Evolutionary conservation across 352 stramenopile species (phyloP).

Genomic region (Thraustochytrium striatum): DNA sequence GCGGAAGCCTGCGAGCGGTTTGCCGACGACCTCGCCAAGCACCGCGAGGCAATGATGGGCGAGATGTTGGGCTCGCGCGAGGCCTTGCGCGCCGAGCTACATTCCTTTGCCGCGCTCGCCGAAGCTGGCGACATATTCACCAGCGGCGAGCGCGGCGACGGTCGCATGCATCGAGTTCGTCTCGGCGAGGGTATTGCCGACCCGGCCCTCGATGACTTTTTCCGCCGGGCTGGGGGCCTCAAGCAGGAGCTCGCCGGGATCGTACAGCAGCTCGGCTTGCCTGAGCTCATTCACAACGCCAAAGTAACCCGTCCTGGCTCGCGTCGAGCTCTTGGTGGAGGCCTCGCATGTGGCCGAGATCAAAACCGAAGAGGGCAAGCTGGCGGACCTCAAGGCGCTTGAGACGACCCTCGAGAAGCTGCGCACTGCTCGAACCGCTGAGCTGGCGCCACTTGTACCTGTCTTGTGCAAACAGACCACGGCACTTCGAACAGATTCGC

Average conservation of each 20-base stretch:
- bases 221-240: constrained; percentile 68
- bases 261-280: constrained; percentile 62
- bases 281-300: constrained; percentile 71
- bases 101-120: constrained; percentile 56
- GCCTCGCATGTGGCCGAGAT: constrained; percentile 63
- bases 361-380: constrained; percentile 75
- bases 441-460: constrained; percentile 67
- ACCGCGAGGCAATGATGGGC: constrained; percentile 58
- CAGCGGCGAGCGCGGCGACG: constrained; percentile 47
- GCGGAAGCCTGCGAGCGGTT: constrained; percentile 64
- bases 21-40: constrained; percentile 59
- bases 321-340: constrained; percentile 60
- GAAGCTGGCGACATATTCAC: constrained; percentile 53
- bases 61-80: constrained; percentile 53
- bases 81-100: constrained; percentile 55
- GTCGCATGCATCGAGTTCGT: constrained; percentile 50
- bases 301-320: constrained; percentile 56
- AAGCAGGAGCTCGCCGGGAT: constrained; percentile 67
- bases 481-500: too few relatives aligned
- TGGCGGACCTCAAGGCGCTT: constrained; percentile 62
- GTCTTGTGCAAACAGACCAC: too few relatives aligned
- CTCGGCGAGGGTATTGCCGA: constrained; percentile 48
- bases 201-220: constrained; percentile 70
- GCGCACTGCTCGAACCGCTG: constrained; percentile 68
- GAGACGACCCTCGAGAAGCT: constrained; percentile 73